Conservation (phyloP, 1,284 basidiomycete species). For the Sphagnurus paluster region DNA sequence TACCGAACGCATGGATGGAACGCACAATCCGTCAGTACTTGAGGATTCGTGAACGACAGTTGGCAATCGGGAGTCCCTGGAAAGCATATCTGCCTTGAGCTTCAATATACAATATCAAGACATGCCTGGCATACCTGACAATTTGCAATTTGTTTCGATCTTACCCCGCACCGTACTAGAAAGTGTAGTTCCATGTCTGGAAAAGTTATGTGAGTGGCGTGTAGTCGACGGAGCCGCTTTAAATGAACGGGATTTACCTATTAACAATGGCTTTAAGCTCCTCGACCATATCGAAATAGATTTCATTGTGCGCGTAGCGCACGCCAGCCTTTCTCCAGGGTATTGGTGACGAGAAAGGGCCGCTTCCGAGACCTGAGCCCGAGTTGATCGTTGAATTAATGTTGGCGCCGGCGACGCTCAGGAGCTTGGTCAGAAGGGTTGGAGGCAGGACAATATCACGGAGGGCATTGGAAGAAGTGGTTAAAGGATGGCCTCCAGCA, state of each 20-base stretch:
- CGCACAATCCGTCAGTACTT: constrained; percentile 73
- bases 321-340: constrained; percentile 91
- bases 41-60: constrained; percentile 79
- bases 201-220: not conserved
- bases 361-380: constrained; percentile 45
- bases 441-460: constrained; percentile 92
- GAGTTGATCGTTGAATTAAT: constrained; percentile 42
- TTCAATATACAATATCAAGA: not conserved
- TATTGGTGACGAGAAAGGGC: constrained; percentile 89
- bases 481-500: constrained; percentile 87
- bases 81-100: not conserved
- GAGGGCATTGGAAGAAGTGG: constrained; percentile 90
- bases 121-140: constrained; percentile 61
- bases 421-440: constrained; percentile 78
- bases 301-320: constrained; percentile 88
- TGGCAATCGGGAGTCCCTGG: constrained; percentile 87
- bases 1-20: constrained; percentile 93
- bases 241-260: constrained; percentile 44
- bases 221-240: not conserved
- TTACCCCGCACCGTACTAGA: constrained; percentile 77
- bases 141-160: constrained; percentile 78
- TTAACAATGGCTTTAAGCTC: constrained; percentile 83
- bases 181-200: constrained; percentile 74
- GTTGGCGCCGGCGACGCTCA: constrained; percentile 61
- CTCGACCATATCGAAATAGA: constrained; percentile 92